A percentile compares a stretch with the other conserved stretches of the same genome.
Conservation (phyloP, 163 green algal genomes). For the Scenedesmus sp. region DNA sequence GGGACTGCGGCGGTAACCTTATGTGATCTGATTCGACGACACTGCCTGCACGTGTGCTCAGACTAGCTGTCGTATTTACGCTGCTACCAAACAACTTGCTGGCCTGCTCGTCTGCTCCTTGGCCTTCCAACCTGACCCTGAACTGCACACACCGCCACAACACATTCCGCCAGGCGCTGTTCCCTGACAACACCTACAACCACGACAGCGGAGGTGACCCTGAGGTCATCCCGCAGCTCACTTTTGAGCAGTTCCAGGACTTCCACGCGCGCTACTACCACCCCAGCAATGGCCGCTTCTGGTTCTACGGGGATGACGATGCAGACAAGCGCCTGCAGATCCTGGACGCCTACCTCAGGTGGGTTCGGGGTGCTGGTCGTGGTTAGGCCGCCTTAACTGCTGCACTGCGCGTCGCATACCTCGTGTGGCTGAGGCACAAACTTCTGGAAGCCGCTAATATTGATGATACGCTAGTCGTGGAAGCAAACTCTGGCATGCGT, state of each 20-base stretch:
- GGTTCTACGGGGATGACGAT: slow-evolving; percentile 98
- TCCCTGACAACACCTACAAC: slow-evolving; percentile 93
- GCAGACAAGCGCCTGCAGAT: slow-evolving; percentile 88
- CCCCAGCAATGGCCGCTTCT: slow-evolving; percentile 97
- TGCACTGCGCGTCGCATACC: not conserved
- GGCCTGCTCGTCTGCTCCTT: not conserved
- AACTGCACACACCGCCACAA: not conserved
- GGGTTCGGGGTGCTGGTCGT: not conserved
- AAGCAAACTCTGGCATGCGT: too few relatives aligned
- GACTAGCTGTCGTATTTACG: not conserved
- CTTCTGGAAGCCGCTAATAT: too few relatives aligned
- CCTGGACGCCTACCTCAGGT: slow-evolving; percentile 84
- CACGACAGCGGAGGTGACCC: slow-evolving; percentile 97
- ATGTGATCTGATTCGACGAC: not conserved
- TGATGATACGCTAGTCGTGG: too few relatives aligned
- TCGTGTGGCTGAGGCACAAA: too few relatives aligned
- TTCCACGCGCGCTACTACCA: slow-evolving; percentile 99
- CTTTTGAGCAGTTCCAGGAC: slow-evolving; percentile 96
- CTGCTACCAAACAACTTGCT: not conserved
- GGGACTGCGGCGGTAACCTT: not conserved
- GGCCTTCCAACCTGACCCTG: not conserved
- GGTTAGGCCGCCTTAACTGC: too few relatives aligned
- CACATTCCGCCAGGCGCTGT: slow-evolving; percentile 75
- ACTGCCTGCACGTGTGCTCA: not conserved
- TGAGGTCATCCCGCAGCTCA: slow-evolving; percentile 94